Base-by-base conservation (phyloP, 176 grass and related monocot species). In the Carex littledalei region DNA sequence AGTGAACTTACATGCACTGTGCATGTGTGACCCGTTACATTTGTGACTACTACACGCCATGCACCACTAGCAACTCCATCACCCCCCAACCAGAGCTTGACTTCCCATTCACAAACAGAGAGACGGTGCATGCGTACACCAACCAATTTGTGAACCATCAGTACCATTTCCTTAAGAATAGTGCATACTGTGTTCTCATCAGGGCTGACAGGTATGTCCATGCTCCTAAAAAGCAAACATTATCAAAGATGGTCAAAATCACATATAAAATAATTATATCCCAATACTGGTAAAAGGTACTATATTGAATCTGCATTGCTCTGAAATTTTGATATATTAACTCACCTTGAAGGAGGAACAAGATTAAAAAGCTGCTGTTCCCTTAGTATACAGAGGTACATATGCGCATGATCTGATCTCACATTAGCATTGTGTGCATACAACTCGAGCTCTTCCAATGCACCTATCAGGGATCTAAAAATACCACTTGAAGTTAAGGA, bases 31-130 rank as follows among this genome's bases (percentile, higher is more conserved):
- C 93, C 96, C 82, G 96, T 99, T 66, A 95, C 90, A 88, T 95
- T 99, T 18, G 93, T 95, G 83, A 99, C 93, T 7, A 92, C 91
- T 55, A 99, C 83, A 88, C 96, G 94, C 96, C 96, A 99, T 87
- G 96, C 87, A 90, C 93, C 95, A 81, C 81, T 90, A 86, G 96
- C 85, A 31, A 89, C 82, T 79, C 93, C 96, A 81, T 86, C 81
- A 87, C 87, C 91, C 84, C 90, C 87, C 61, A 99, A 90, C 91
- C 89, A 89, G 67, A 99, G 86, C 84, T 94, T 95, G 71, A 99
- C 90, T 95, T 99, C 96, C 96, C 96, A 99, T 64, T 99, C 91
- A 80, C 91, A 95, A 31, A 99, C 93, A 85, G 93, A 94, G 85
- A 99, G 87, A 50, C 96, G 91, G 86, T 99, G 93, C 96, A 99